Evolutionary conservation across 208 protist species (phyloP).

Genomic region (Trypanosoma melophagium): DNA sequence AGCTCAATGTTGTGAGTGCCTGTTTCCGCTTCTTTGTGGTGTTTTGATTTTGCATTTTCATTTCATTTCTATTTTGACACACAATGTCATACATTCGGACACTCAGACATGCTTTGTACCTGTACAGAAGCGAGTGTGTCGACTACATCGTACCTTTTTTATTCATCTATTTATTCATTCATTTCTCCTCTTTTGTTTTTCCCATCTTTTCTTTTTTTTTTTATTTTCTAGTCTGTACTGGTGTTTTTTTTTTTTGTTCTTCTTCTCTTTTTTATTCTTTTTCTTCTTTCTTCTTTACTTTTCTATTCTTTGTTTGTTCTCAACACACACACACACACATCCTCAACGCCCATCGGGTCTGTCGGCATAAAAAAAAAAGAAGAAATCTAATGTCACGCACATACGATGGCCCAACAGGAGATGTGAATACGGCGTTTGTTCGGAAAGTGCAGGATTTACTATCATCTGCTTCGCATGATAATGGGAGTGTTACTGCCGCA

Average conservation of each 20-base stretch:
- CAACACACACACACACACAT: too few species aligned
- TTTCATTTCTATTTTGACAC: too few species aligned
- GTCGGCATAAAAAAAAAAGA: background rate
- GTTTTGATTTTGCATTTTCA: too few species aligned
- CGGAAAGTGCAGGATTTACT: constrained; percentile 15
- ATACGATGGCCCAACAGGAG: constrained; percentile 26
- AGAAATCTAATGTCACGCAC: constrained; percentile 6
- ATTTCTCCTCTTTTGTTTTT: constrained; percentile 4
- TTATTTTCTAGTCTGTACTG: constrained; percentile 4
- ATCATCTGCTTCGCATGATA: background rate
- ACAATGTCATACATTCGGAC: too few species aligned
- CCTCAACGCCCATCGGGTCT: background rate
- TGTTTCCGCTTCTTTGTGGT: too few species aligned
- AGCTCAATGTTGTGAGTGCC: too few species aligned
- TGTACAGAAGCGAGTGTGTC: too few species aligned
- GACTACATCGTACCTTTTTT: too few species aligned
- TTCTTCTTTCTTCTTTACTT: background rate
- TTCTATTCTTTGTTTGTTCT: constrained; percentile 9
- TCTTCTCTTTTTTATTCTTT: constrained; percentile 17
- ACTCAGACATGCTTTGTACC: too few species aligned
- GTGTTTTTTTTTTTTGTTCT: background rate
- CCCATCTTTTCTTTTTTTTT: background rate
- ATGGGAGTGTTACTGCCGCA: background rate
- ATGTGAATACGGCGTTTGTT: constrained; percentile 21
- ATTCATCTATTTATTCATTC: background rate